Conservation (phyloP, 768 basidiomycete species). For the Russula sp. region DNA sequence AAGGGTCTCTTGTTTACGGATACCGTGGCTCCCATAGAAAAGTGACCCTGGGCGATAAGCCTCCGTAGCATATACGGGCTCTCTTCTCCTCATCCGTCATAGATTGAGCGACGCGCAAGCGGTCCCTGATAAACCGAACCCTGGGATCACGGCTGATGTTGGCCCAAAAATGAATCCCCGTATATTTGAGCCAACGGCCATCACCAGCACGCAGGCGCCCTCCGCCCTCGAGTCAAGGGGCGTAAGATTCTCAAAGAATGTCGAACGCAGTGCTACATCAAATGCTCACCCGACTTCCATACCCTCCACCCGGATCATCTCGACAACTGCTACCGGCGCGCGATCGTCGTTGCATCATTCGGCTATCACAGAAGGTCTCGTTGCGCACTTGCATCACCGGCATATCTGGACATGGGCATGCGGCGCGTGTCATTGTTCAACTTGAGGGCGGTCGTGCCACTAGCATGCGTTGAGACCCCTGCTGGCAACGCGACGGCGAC, state of each 20-base stretch:
- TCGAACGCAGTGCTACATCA: not conserved
- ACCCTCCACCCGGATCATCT: slow-evolving; percentile 1
- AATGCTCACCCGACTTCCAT: not conserved
- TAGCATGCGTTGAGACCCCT: not conserved
- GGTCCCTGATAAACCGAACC: not conserved
- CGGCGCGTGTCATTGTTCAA: slow-evolving; percentile 10
- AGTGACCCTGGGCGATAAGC: slow-evolving; percentile 16
- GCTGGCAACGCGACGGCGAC: not conserved
- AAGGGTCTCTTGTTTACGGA: slow-evolving; percentile 5
- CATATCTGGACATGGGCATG: slow-evolving; percentile 8
- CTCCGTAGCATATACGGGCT: slow-evolving; percentile 23
- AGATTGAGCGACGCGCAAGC: slow-evolving; percentile 9
- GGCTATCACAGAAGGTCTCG: slow-evolving; percentile 1
- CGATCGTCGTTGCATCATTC: slow-evolving; percentile 5
- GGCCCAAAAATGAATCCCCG: not conserved
- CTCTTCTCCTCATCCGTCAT: slow-evolving; percentile 27
- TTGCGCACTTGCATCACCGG: slow-evolving; percentile 7
- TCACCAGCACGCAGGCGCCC: not conserved
- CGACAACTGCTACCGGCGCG: not conserved
- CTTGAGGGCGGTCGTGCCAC: not conserved
- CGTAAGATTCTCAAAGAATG: slow-evolving; percentile 5
- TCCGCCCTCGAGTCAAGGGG: slow-evolving; percentile 13
- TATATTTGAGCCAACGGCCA: slow-evolving; percentile 1
- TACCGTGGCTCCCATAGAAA: not conserved
- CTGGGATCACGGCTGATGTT: not conserved